Base-by-base conservation (phyloP, 2,329 filamentous ascomycete genomes). In the Cordyceps militaris region DNA sequence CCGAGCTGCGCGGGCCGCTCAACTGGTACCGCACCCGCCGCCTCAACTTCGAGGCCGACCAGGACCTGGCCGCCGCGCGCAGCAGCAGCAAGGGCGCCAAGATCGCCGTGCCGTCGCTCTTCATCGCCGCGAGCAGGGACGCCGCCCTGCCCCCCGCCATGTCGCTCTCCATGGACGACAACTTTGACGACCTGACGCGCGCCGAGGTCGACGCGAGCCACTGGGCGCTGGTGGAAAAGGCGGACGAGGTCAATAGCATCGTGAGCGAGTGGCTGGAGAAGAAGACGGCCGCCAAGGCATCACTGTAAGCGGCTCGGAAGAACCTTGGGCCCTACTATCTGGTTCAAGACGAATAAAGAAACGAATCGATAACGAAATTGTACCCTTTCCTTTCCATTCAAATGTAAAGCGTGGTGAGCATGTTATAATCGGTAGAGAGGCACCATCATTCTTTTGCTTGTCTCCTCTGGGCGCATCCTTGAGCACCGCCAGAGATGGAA, bases 21-120 rank as follows among this genome's bases (percentile, higher is more conserved):
- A 94, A 92, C 73, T 97, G 91, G 89, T 99, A 99, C 74, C 85
- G 91, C 44, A 88, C 82, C 3, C 77, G 82, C 21, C 75, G 82
- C 69, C 71, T 86, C 62, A 96, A 96, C 71, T 88, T 79, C 68
- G 81, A 89, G 42, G 69, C 76, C 43, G 74, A 89, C 42, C 76
- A 83, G 54, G 76, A 81, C 60, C 84, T 85, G 65, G 84, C 61
- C 34, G 56, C 57, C n/a, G n/a, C n/a, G n/a, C n/a, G n/a, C n/a
- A 38, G 34, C 11, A 7, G 13, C 34, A n/a, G 21, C 5, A 13
- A n/a, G n/a, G 11, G n/a, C 21, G 16, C 11, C n/a, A 56, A 56
- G 54, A 75, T 89, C 54, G 72, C 77, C 48, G 75, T 83, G 65
- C 89, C 91, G 0, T 79, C 85, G 4, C 76, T 97, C 64, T 90